Base-by-base conservation (phyloP, 208 protist species). In the Crithidia fasciculata region DNA sequence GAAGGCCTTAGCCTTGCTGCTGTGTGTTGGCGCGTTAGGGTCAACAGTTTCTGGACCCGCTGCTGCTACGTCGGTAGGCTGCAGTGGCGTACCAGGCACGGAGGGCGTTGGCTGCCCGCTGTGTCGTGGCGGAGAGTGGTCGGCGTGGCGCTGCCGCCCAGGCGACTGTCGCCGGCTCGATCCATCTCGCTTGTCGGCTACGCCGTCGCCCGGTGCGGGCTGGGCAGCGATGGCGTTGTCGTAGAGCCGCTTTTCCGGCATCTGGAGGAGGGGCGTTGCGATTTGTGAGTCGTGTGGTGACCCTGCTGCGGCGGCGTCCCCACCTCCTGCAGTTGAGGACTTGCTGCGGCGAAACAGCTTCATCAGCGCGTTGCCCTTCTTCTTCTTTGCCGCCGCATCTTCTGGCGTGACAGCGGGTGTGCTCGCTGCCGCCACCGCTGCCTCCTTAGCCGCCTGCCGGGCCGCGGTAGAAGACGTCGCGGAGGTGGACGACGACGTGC, bases 261-360 rank as follows among this genome's bases (percentile, higher is more conserved):
- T 69, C 13, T 68, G 19, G n/a, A 79, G 52, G n/a, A 43, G 60
- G 19, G 28, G 28, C 28, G 28, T 28, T 28, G 28, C 28, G 28
- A 28, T 1, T 28, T 28, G 28, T 0, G 28, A 28, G 56, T 65
- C 8, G 52, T n/a, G 28, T 10, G 37, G 16, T 57, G 49, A 7
- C 49, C 19, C 49, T 43, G 39, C 40, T 36, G 28, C 58, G 6
- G 15, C 56, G 2, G 19, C 39, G 3, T 45, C 58, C 13, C 37
- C 18, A 13, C 37, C 13, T 28, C 55, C n/a, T 3, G 49, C 4
- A 9, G 40, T 63, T 12, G 56, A 64, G 18, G 67, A 60, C 64
- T 79, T 73, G 67, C 41, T 45, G 52, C 74, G 66, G 36, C 67
- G 74, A 44, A 79, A 79, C 12, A 79, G 49, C 10, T 53, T 64